These are phyloP conservation scores for Vanderwaltozyma verrucispora DNA, from an alignment of 805 yeast genomes.

Conservation along the genomic window DNA sequence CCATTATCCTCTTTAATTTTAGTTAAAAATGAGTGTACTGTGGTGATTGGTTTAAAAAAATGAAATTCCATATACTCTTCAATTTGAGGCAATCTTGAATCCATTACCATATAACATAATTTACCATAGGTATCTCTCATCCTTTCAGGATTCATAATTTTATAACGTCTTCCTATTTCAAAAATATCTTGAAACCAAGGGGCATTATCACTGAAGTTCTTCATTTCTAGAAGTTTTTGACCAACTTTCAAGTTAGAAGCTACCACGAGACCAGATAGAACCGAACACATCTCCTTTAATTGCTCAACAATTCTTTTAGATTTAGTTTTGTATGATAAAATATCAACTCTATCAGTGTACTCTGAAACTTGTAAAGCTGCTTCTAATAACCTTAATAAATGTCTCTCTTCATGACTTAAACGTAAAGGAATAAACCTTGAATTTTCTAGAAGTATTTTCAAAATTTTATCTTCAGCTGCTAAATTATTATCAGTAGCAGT, in stretches of 20 bases:
- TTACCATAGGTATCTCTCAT: conserved; percentile 75
- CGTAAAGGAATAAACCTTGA: conserved; percentile 58
- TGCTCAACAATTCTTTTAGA: conserved; percentile 63
- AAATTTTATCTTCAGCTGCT: conserved; percentile 22
- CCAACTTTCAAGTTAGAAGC: conserved; percentile 69
- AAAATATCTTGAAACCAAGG: conserved; percentile 63
- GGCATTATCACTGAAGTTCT: conserved; percentile 58
- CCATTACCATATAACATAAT: conserved; percentile 78
- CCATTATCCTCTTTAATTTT: conserved; percentile 31
- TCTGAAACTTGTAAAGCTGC: conserved; percentile 74
- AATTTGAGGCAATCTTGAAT: conserved; percentile 63
- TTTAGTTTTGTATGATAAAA: conserved; percentile 54
- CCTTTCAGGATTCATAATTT: conserved; percentile 74
- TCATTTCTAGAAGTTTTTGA: conserved; percentile 49
- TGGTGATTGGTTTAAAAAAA: conserved; percentile 58
- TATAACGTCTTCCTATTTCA: conserved; percentile 72
- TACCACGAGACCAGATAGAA: conserved; percentile 66
- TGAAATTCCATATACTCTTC: conserved; percentile 66
- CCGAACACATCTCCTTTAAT: conserved; percentile 66
- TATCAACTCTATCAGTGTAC: conserved; percentile 71
- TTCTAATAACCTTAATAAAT: conserved; percentile 52
- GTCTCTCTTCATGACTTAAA: conserved; percentile 57
- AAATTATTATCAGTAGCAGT: conserved; percentile 13
- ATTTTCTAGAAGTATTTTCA: conserved; percentile 34
- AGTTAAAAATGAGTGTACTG: conserved; percentile 42